Base-by-base conservation (phyloP, 352 stramenopile genomes). In the Thalassiosira ordinaria region DNA sequence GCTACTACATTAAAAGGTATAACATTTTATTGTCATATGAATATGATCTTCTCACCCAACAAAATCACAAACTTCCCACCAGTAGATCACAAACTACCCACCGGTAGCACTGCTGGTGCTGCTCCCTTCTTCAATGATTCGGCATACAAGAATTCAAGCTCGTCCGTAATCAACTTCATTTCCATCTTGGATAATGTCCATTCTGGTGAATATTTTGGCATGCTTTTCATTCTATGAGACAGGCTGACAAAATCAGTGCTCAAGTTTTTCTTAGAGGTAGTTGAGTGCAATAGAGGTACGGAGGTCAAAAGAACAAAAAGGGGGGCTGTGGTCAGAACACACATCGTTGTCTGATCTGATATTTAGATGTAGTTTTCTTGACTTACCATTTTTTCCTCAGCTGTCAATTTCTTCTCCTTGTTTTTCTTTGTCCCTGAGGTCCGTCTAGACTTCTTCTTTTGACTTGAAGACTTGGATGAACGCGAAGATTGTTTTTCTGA, bases 121-220 rank as follows among this genome's bases (percentile, higher is more conserved):
- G n/a, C n/a, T n/a, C n/a, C n/a, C n/a, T n/a, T n/a, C n/a, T n/a
- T n/a, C n/a, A n/a, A n/a, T 51, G 63, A 70, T 55, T 78, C 33
- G n/a, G 2, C 18, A 61, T 75, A 74, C 27, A 78, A 44, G 29
- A 59, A 74, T 35, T 84, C 51, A 13, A 84, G 37, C 47, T 78
- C 67, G n/a, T 78, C 67, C 1, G 55, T 76, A 22, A 75, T 46
- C 0, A 55, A 26, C 22, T 67, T 75, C 37, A 85, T 53, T 64
- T 85, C 71, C 14, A 80, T 51, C 16, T 81, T 81, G 29, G 47
- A 69, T 5, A 80, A 26, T 51, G 72, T 76, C 78, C 78, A 85
- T 59, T 80, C 70, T 8, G 71, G 65, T 35, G 57, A 72, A 52
- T 67, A 78, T 41, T 56, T 77, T 24, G 70, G 71, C 1, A 85